phyloP scores from a whole-genome alignment of 2,329 filamentous ascomycete species.

The Alternaria consortialis region DNA sequence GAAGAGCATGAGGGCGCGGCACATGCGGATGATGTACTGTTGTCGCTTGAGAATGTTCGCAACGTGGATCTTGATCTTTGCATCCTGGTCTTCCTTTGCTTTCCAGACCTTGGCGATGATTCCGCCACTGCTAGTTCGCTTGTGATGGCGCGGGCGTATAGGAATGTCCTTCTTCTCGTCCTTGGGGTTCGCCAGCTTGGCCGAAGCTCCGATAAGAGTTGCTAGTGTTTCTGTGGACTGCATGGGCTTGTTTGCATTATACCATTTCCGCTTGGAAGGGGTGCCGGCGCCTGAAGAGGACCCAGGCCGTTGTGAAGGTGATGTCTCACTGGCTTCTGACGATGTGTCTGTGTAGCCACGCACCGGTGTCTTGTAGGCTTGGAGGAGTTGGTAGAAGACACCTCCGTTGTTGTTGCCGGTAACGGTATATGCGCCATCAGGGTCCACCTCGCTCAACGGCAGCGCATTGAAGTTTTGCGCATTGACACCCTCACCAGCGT shows the following conservation, averaged over 20 bases:
- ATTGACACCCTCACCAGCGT: slow-evolving; percentile 1
- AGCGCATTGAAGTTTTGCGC: slow-evolving; percentile 7
- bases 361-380: slow-evolving; percentile 41
- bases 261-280: slow-evolving; percentile 43
- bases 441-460: slow-evolving; percentile 15
- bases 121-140: slow-evolving; percentile 34
- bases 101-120: slow-evolving; percentile 40
- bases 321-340: slow-evolving; percentile 27
- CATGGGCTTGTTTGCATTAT: slow-evolving; percentile 36
- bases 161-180: slow-evolving; percentile 27
- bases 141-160: slow-evolving; percentile 29
- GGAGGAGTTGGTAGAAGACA: slow-evolving; percentile 44
- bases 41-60: slow-evolving; percentile 79
- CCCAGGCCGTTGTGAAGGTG: slow-evolving; percentile 22
- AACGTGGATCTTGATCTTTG: slow-evolving; percentile 67
- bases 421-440: slow-evolving; percentile 35
- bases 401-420: slow-evolving; percentile 41
- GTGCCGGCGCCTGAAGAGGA: slow-evolving; percentile 38
- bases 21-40: slow-evolving; percentile 84
- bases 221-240: slow-evolving; percentile 44
- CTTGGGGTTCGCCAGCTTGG: slow-evolving; percentile 41
- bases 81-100: slow-evolving; percentile 58
- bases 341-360: slow-evolving; percentile 22
- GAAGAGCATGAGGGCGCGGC: slow-evolving; percentile 84
- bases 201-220: slow-evolving; percentile 40